These are phyloP conservation scores for Lagenidium giganteum DNA, from an alignment of 352 stramenopile genomes.

Conservation along the genomic window DNA sequence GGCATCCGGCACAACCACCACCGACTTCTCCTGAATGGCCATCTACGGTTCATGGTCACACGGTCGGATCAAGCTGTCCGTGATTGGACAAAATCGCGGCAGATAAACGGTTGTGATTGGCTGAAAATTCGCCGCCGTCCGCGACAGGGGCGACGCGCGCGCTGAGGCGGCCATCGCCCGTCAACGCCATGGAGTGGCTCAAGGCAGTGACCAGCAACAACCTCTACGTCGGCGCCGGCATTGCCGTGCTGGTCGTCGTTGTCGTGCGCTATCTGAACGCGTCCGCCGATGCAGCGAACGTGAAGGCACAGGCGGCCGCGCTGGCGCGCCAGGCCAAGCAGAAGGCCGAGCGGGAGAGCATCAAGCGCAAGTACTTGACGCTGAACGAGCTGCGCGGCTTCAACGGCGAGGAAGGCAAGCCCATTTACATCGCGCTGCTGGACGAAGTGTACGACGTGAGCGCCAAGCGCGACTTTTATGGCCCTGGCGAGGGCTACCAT, in stretches of 20 bases:
- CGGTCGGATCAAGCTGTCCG: too few relatives aligned
- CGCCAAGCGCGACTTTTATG: constrained; percentile 94
- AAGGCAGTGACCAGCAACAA: constrained; percentile 36
- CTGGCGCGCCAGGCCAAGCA: constrained; percentile 60
- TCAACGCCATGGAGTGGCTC: constrained; percentile 51
- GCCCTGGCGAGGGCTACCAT: constrained; percentile 94
- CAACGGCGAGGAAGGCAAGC: constrained; percentile 88
- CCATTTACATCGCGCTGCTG: constrained; percentile 94
- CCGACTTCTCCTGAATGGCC: too few relatives aligned
- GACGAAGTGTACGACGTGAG: constrained; percentile 97
- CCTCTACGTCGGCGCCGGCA: constrained; percentile 45
- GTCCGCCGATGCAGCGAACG: constrained; percentile 53
- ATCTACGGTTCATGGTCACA: too few relatives aligned
- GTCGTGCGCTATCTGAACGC: constrained; percentile 60
- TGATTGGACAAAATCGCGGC: too few relatives aligned
- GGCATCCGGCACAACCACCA: too few relatives aligned
- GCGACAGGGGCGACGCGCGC: too few relatives aligned
- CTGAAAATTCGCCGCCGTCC: too few relatives aligned
- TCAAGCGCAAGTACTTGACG: constrained; percentile 89
- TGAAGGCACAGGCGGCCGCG: constrained; percentile 52
- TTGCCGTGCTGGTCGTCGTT: constrained; percentile 46
- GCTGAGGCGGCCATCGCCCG: too few relatives aligned
- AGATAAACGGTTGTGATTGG: too few relatives aligned
- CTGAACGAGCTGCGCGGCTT: constrained; percentile 88
- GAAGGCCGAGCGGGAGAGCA: constrained; percentile 58